These are phyloP conservation scores for Panicum virgatum DNA, from an alignment of 202 grass and related monocot species.

Conservation along the genomic window DNA sequence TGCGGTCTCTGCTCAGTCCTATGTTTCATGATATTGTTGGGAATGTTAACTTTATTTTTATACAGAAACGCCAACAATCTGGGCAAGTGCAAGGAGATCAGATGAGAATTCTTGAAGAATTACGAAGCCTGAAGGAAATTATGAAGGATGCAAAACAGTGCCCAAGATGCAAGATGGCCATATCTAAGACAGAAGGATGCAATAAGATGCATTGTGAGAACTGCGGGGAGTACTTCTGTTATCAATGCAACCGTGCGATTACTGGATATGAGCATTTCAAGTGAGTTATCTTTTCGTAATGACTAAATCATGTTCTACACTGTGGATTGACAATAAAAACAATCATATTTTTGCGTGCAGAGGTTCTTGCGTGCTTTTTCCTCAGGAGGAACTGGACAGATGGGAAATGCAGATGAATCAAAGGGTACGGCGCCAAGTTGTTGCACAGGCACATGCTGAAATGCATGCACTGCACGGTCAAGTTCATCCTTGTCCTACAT, in stretches of 20 bases:
- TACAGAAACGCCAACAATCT: conserved; percentile 55
- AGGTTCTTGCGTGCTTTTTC: conserved; percentile 70
- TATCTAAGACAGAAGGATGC: conserved; percentile 89
- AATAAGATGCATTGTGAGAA: conserved; percentile 94
- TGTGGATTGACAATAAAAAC: conserved; percentile 29
- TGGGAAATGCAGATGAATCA: conserved; percentile 84
- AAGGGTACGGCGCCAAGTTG: conserved; percentile 47
- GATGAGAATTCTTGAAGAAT: conserved; percentile 68
- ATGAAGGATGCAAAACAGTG: conserved; percentile 88
- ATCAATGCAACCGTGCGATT: conserved; percentile 80
- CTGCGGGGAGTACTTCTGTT: conserved; percentile 81
- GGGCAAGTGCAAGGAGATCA: conserved; percentile 47
- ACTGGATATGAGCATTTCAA: conserved; percentile 94
- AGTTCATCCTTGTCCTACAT: conserved; percentile 77
- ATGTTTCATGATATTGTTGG: background rate
- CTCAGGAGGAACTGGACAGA: conserved; percentile 66
- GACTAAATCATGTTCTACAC: background rate
- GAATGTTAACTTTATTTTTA: conserved; percentile 38
- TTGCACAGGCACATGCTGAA: conserved; percentile 58
- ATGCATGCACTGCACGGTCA: conserved; percentile 41
- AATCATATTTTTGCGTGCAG: conserved; percentile 46
- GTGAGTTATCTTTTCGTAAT: conserved; percentile 48
- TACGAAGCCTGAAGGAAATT: conserved; percentile 73
- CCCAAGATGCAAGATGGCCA: conserved; percentile 83
- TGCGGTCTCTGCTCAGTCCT: conserved; percentile 11